Evolutionary conservation across 306 rosid genomes (phyloP).

Genomic region (Sophora flavescens): DNA sequence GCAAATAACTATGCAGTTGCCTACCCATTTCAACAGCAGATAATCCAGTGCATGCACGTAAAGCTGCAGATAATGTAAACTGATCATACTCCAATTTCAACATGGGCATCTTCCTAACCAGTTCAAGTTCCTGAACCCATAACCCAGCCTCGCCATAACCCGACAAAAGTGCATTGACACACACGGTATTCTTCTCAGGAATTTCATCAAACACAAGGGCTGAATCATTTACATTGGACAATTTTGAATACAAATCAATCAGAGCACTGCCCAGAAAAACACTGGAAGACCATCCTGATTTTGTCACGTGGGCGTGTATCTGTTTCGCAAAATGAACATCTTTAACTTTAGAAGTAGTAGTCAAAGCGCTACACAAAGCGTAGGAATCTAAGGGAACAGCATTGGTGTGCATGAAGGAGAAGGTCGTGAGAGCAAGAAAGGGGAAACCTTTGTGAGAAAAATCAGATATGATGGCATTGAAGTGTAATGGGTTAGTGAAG

Average conservation of each 20-base stretch:
- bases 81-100: conserved; percentile 68
- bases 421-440: conserved; percentile 54
- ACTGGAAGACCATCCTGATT: conserved; percentile 75
- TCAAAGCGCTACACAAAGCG: conserved; percentile 70
- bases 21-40: conserved; percentile 68
- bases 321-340: conserved; percentile 56
- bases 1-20: conserved; percentile 68
- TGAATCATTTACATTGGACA: conserved; percentile 58
- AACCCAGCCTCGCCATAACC: conserved; percentile 71
- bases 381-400: conserved; percentile 67
- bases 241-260: conserved; percentile 61
- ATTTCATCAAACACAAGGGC: conserved; percentile 76
- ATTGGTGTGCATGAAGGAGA: conserved; percentile 74
- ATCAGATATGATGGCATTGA: conserved; percentile 60
- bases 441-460: conserved; percentile 59
- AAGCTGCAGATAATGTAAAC: conserved; percentile 71
- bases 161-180: conserved; percentile 75
- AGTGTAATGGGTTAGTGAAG: conserved; percentile 56
- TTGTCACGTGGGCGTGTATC: conserved; percentile 57
- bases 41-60: conserved; percentile 73
- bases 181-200: conserved; percentile 68
- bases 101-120: conserved; percentile 63
- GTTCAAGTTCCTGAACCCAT: conserved; percentile 65
- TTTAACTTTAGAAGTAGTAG: conserved; percentile 59
- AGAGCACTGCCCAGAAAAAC: conserved; percentile 85